Evolutionary conservation across 2,329 filamentous ascomycete species (phyloP), one percentile per base, ranked within the genome.

Genomic region (Phialophora macrospora): DNA sequence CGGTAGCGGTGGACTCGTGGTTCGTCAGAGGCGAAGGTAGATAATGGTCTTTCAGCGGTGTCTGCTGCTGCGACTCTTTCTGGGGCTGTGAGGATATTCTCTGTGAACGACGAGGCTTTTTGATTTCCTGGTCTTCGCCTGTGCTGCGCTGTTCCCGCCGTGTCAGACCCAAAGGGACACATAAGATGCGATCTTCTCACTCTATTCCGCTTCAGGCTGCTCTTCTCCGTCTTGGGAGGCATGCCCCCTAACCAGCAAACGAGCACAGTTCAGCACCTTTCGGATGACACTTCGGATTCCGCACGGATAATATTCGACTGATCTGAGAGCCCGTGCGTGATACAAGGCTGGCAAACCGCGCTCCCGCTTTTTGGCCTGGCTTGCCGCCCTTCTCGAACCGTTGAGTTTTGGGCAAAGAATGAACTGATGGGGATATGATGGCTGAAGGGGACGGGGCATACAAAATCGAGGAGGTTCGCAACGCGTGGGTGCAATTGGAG

Each of bases 11-110:
- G 11, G 87, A 88, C 54, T 86, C 86, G 72, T 87, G 80, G 72
- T 90, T 82, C 0, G 91, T 96, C 67, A 94, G 80, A 12, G 93
- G 93, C 0, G 92, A 95, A 12, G 92, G 93, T 20, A 96, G 85
- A 69, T 91, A 90, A 73, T 87, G 86, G 72, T 86, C 82, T 71
- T 82, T 81, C 72, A 89, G 76, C 64, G 88, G 87, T 8, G 87
- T 88, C 5, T 68, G 58, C 46, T 59, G 58, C 24, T 55, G 49
- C 65, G 81, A 73, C 57, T 75, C 77, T 68, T 72, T 77, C 74
- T 76, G 78, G 20, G 81, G 81, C 71, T 87, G 85, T 32, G 86
- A 87, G 38, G 85, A 87, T 66, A 92, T 81, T 68, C 91, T 88
- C 71, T 91, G 83, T 52, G 91, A 93, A 64, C 92, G 88, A 69